A percentile compares a stretch with the other conserved stretches of the same genome.
phyloP scores from a whole-genome alignment of 179 eudicot species.

The Monotropa hypopitys region DNA sequence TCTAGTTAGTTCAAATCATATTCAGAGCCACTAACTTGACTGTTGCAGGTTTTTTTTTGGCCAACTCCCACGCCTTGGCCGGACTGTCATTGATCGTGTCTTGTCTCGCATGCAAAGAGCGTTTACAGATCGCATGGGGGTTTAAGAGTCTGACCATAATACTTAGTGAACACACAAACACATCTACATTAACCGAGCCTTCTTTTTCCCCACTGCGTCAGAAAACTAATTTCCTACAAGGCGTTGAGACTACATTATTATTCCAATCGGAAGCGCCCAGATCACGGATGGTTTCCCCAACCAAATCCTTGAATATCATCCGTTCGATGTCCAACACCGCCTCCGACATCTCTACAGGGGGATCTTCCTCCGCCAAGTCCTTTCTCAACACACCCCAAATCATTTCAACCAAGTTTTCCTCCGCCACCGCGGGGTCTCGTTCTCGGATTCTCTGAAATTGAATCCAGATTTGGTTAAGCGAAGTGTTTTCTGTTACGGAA shows the following conservation, averaged over 20 bases:
- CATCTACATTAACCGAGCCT: too few species aligned
- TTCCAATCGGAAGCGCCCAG: constrained; percentile 30
- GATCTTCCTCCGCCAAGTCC: constrained; percentile 55
- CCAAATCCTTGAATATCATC: constrained; percentile 60
- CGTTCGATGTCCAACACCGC: constrained; percentile 64
- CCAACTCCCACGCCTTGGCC: too few species aligned
- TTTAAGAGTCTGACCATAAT: too few species aligned
- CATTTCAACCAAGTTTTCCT: constrained; percentile 44
- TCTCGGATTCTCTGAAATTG: constrained; percentile 45
- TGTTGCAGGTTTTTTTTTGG: too few species aligned
- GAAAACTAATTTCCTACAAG: constrained; percentile 63
- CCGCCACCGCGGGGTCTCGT: constrained; percentile 16
- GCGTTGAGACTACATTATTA: constrained; percentile 17
- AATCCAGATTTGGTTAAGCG: constrained; percentile 29
- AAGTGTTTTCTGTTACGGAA: constrained; percentile 2
- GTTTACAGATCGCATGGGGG: too few species aligned
- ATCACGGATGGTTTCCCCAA: constrained; percentile 56
- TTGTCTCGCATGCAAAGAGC: too few species aligned
- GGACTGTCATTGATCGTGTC: too few species aligned
- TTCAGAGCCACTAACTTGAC: too few species aligned
- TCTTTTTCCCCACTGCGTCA: constrained; percentile 13
- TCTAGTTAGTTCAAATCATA: too few species aligned
- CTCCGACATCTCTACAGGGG: constrained; percentile 50
- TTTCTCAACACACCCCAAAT: constrained; percentile 49
- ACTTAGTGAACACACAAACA: too few species aligned